A percentile compares a stretch with the other conserved stretches of the same genome.
Conservation (phyloP, 352 stramenopile genomes). For the Globisporangium ultimum region DNA sequence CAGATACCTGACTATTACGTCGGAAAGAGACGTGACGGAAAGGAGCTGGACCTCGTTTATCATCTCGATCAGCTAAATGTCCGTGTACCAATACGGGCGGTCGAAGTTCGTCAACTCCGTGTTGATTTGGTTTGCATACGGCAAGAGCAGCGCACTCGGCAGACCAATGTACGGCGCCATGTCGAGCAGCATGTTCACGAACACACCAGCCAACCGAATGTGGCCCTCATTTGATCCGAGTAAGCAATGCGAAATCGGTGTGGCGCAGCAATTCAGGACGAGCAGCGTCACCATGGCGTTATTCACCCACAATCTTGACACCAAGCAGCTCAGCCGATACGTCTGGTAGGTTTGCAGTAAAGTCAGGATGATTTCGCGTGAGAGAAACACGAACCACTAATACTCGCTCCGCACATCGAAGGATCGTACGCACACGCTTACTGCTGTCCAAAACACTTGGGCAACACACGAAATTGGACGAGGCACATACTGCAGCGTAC, state of each 20-base stretch:
- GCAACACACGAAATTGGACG: too few species aligned
- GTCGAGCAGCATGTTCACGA: slow-evolving; percentile 18
- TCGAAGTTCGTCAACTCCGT: slow-evolving; percentile 8
- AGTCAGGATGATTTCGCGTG: slow-evolving; percentile 23
- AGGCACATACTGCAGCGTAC: too few species aligned
- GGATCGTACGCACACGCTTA: neutral
- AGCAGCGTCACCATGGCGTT: slow-evolving; percentile 32
- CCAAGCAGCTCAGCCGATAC: slow-evolving; percentile 25
- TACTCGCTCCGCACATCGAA: slow-evolving; percentile 18
- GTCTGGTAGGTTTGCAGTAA: slow-evolving; percentile 26
- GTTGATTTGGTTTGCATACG: slow-evolving; percentile 19
- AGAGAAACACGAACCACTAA: slow-evolving; percentile 24
- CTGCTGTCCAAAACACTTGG: neutral
- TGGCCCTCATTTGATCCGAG: neutral
- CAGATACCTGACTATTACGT: slow-evolving; percentile 19
- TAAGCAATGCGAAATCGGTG: neutral
- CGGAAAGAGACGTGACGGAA: slow-evolving; percentile 15
- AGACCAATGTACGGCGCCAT: slow-evolving; percentile 19
- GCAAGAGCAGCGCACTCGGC: slow-evolving; percentile 16
- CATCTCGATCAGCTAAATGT: slow-evolving; percentile 21
- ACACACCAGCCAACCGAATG: slow-evolving; percentile 1
- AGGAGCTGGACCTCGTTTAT: slow-evolving; percentile 24
- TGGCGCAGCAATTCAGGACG: slow-evolving; percentile 33
- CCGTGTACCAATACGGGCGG: slow-evolving; percentile 16
- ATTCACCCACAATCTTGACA: slow-evolving; percentile 28